Evolutionary conservation across 352 stramenopile species (phyloP).

Genomic region (Phytophthora chlamydospora): DNA sequence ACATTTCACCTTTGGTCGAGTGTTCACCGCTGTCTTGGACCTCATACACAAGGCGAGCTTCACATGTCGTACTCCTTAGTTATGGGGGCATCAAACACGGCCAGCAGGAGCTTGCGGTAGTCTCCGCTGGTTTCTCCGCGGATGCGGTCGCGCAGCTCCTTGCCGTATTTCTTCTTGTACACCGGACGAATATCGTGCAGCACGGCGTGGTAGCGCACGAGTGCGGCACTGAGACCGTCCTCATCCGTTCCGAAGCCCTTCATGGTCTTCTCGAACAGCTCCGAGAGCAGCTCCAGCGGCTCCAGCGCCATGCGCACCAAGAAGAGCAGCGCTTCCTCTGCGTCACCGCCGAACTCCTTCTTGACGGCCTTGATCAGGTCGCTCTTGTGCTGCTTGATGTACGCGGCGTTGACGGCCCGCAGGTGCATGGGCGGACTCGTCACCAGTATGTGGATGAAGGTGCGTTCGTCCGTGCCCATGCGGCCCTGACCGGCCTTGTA

Average conservation of each 20-base stretch:
- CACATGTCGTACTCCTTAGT: background rate
- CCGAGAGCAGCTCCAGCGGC: conserved; percentile 50
- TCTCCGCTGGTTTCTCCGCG: conserved; percentile 67
- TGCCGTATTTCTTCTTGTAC: conserved; percentile 73
- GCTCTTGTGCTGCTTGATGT: conserved; percentile 64
- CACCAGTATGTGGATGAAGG: conserved; percentile 55
- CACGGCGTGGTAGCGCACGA: conserved; percentile 76
- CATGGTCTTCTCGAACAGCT: conserved; percentile 65
- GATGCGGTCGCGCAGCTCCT: conserved; percentile 74
- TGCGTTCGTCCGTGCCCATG: conserved; percentile 59
- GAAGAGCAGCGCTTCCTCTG: conserved; percentile 51
- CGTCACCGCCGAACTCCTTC: conserved; percentile 58
- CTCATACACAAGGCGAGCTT: background rate
- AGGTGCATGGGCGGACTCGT: conserved; percentile 50
- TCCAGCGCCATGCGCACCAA: conserved; percentile 54
- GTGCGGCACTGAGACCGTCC: conserved; percentile 45
- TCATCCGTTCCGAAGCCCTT: conserved; percentile 69
- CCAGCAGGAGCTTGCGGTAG: conserved; percentile 58
- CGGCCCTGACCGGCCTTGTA: conserved; percentile 69
- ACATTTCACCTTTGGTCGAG: no score
- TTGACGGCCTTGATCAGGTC: conserved; percentile 54
- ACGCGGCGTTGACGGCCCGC: conserved; percentile 52
- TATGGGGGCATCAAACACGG: conserved; percentile 43
- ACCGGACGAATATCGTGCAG: conserved; percentile 64
- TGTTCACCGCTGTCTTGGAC: no score